Conservation (phyloP, 768 basidiomycete species). For the Boletus eberwhitei region DNA sequence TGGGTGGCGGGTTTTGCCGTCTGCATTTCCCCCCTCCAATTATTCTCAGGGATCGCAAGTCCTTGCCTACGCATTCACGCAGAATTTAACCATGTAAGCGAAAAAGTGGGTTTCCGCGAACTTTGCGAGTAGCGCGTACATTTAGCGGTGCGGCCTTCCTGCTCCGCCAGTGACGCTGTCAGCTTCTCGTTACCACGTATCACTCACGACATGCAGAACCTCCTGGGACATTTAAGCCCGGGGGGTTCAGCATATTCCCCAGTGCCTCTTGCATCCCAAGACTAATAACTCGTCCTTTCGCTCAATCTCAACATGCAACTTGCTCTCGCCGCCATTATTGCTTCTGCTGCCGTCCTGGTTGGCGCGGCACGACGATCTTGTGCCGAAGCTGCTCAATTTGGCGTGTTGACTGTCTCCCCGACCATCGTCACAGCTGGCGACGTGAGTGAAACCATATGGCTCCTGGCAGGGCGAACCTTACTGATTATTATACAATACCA, state of each 20-base stretch:
- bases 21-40: background rate
- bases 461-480: background rate
- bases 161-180: background rate
- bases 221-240: conserved; percentile 7
- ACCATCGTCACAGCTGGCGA: conserved; percentile 24
- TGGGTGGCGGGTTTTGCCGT: too few relatives aligned
- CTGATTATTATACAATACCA: conserved; percentile 8
- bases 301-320: conserved; percentile 17
- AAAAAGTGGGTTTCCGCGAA: background rate
- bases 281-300: background rate
- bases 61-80: too few relatives aligned
- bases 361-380: conserved; percentile 20
- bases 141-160: conserved; percentile 1
- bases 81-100: background rate
- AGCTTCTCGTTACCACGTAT: background rate
- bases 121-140: background rate
- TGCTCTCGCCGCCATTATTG: conserved; percentile 8
- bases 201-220: background rate
- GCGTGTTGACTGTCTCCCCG: conserved; percentile 20
- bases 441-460: conserved; percentile 9
- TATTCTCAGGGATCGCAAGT: background rate
- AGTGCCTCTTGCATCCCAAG: background rate
- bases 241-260: background rate
- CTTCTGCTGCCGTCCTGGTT: conserved; percentile 12
- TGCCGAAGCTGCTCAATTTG: conserved; percentile 21